Conservation (phyloP, 306 rosid species). For the Trifolium repens region DNA sequence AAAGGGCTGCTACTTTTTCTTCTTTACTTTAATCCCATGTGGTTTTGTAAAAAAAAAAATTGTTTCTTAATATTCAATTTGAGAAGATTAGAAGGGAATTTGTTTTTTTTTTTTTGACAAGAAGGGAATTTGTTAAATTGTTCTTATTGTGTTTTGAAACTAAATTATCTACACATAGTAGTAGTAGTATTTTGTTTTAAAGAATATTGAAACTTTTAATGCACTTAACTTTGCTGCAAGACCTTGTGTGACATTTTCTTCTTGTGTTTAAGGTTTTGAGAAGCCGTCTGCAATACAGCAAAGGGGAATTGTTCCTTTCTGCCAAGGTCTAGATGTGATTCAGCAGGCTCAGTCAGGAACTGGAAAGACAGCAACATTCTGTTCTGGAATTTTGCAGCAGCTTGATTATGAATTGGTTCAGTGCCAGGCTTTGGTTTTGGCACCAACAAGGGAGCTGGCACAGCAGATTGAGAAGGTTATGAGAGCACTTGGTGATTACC, state of each 20-base stretch:
- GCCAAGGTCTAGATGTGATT: constrained; percentile 91
- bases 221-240: not conserved
- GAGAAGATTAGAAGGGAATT: not conserved
- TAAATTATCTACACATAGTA: not conserved
- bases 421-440: constrained; percentile 93
- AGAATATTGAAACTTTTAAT: not conserved
- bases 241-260: constrained; percentile 12
- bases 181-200: constrained; percentile 17
- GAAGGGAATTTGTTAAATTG: not conserved
- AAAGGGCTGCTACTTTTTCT: no score
- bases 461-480: constrained; percentile 98
- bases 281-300: constrained; percentile 97
- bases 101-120: no score
- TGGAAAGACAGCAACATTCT: constrained; percentile 93
- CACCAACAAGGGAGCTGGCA: constrained; percentile 96
- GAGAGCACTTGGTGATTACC: constrained; percentile 98
- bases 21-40: no score
- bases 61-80: not conserved
- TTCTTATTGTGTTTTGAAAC: not conserved
- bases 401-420: constrained; percentile 81
- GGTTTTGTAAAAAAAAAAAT: no score
- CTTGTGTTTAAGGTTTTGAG: constrained; percentile 75
- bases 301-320: constrained; percentile 96
- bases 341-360: constrained; percentile 99
- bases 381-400: constrained; percentile 92